Percentiles rank a stretch among this genome's conserved stretches.
Evolutionary conservation across 2,329 filamentous ascomycete species (phyloP).

Genomic region (Gnomoniopsis sp.): DNA sequence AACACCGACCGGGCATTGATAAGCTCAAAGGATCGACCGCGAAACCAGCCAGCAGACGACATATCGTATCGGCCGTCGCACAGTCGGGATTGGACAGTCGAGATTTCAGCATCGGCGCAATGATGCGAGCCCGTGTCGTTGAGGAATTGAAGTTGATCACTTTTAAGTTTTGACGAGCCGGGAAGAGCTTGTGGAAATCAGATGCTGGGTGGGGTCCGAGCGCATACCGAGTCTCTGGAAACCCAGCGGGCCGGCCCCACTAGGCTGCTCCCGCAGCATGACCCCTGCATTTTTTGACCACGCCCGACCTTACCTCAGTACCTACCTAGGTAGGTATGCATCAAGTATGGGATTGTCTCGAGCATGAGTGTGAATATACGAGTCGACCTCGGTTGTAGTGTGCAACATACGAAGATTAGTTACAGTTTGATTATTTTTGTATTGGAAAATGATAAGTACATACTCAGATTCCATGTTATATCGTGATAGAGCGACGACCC

Average conservation of each 20-base stretch:
- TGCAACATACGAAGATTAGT: too few relatives aligned
- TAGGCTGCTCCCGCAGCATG: neutral
- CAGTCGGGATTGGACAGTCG: neutral
- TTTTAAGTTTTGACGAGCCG: neutral
- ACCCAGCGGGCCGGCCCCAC: neutral
- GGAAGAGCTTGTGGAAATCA: neutral
- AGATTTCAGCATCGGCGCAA: neutral
- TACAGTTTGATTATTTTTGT: too few relatives aligned
- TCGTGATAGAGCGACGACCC: too few relatives aligned
- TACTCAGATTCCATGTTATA: too few relatives aligned
- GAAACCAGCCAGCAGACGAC: neutral
- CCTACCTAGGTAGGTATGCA: too few relatives aligned
- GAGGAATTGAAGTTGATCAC: neutral
- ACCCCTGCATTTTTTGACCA: neutral
- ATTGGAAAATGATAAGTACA: too few relatives aligned
- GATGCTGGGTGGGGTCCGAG: neutral
- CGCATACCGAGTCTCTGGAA: neutral
- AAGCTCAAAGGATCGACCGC: conserved; percentile 4
- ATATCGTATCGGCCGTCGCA: neutral
- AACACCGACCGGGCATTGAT: conserved; percentile 34
- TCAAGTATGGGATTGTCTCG: too few relatives aligned
- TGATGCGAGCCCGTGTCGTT: neutral
- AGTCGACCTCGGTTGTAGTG: too few relatives aligned
- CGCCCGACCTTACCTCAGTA: neutral
- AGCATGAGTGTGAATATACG: too few relatives aligned